Evolutionary conservation across 495 filamentous ascomycete species (phyloP).

Genomic region (Penicillium manginii): DNA sequence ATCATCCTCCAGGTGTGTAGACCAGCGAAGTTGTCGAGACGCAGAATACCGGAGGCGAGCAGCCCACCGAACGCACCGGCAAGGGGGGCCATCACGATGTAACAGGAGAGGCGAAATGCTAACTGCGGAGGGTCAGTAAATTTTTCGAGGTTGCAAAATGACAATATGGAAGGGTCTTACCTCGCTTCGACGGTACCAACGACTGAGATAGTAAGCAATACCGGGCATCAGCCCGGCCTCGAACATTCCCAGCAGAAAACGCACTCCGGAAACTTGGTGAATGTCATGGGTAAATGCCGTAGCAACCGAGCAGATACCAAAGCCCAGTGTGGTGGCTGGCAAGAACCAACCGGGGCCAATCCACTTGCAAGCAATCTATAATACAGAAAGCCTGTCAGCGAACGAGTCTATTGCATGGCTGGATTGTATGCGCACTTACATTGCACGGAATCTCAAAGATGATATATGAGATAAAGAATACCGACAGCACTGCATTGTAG

Average conservation of each 20-base stretch:
- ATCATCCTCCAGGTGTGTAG: slow-evolving; percentile 69
- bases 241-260: slow-evolving; percentile 64
- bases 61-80: slow-evolving; percentile 74
- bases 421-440: slow-evolving; percentile 25
- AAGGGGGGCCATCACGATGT: slow-evolving; percentile 64
- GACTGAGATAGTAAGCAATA: slow-evolving; percentile 71
- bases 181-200: slow-evolving; percentile 72
- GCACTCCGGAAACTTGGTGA: slow-evolving; percentile 45
- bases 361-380: slow-evolving; percentile 45
- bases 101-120: slow-evolving; percentile 58
- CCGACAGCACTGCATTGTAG: slow-evolving; percentile 67
- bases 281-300: slow-evolving; percentile 53
- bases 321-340: slow-evolving; percentile 47
- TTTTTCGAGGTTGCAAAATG: not conserved
- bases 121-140: slow-evolving; percentile 29
- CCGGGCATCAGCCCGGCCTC: slow-evolving; percentile 76
- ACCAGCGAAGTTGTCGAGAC: slow-evolving; percentile 46
- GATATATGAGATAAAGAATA: slow-evolving; percentile 76
- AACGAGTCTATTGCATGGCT: not conserved
- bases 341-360: slow-evolving; percentile 56
- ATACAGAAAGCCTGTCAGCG: not conserved
- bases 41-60: slow-evolving; percentile 61
- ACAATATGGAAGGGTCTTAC: slow-evolving; percentile 2
- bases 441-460: slow-evolving; percentile 83
- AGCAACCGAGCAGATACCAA: slow-evolving; percentile 51